phyloP scores from a whole-genome alignment of 164 flowering plant genomes.

The Platanus orientalis region DNA sequence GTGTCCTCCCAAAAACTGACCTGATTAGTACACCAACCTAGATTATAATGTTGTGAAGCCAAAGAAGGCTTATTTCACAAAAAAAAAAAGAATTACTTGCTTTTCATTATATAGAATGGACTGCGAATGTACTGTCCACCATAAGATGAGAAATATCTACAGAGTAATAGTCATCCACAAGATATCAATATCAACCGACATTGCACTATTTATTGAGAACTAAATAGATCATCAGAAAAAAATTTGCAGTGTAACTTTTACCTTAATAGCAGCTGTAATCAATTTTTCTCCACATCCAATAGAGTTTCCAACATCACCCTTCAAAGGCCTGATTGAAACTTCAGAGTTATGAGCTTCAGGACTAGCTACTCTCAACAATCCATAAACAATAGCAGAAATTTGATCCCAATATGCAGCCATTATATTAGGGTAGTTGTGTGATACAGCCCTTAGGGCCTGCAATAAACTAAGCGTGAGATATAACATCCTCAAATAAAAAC shows the following conservation, averaged over 20 bases:
- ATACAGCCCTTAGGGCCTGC: constrained; percentile 77
- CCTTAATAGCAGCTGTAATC: constrained; percentile 63
- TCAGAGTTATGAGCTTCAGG: constrained; percentile 20
- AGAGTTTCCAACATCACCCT: constrained; percentile 33
- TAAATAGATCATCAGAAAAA: too few species aligned
- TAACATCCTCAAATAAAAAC: neutral
- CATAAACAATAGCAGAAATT: constrained; percentile 44
- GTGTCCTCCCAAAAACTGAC: too few species aligned
- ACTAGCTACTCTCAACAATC: constrained; percentile 26
- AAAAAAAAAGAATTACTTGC: too few species aligned
- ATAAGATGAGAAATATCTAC: too few species aligned
- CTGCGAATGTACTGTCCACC: too few species aligned
- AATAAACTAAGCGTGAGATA: constrained; percentile 10
- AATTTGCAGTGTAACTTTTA: constrained; percentile 12
- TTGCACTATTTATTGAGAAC: too few species aligned
- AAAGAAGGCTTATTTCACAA: too few species aligned
- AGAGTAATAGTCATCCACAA: too few species aligned
- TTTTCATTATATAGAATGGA: too few species aligned
- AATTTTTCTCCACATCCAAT: constrained; percentile 27
- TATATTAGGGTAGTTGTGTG: constrained; percentile 77
- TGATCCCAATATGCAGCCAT: constrained; percentile 60
- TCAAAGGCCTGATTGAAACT: constrained; percentile 32
- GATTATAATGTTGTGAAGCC: too few species aligned
- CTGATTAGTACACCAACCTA: too few species aligned
- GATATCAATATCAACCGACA: too few species aligned